Evolutionary conservation across 352 stramenopile species (phyloP).

Genomic region (Phytophthora vignae): DNA sequence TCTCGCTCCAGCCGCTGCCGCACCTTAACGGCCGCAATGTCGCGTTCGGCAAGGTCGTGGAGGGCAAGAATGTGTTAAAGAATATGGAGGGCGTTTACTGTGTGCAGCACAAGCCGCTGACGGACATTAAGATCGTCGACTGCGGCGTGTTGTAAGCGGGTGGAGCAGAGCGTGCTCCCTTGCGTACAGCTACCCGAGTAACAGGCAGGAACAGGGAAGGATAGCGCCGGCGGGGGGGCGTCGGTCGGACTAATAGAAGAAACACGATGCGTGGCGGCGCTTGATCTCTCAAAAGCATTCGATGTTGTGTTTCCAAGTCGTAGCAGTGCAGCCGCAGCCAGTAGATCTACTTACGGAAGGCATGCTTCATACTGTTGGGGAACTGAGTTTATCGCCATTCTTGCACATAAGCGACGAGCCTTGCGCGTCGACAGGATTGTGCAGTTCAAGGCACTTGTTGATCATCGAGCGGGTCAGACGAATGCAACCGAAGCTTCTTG

Average conservation of each 20-base stretch:
- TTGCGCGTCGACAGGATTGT: no score
- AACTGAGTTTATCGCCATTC: no score
- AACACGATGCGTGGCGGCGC: conserved; percentile 32
- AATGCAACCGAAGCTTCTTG: no score
- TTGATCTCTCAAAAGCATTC: conserved; percentile 29
- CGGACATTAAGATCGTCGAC: conserved; percentile 80
- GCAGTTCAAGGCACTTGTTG: no score
- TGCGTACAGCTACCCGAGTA: conserved; percentile 18
- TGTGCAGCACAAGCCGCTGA: conserved; percentile 86
- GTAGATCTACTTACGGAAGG: not conserved
- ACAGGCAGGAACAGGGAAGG: conserved; percentile 27
- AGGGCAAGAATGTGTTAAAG: conserved; percentile 85
- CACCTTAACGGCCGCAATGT: conserved; percentile 91
- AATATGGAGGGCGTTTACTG: conserved; percentile 85
- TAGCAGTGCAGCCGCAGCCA: no score
- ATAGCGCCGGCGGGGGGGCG: conserved; percentile 13
- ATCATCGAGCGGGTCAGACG: no score
- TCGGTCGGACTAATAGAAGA: conserved; percentile 49
- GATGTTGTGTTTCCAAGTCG: not conserved
- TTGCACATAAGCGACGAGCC: no score
- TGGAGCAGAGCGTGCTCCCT: conserved; percentile 9
- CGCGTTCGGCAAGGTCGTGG: conserved; percentile 88
- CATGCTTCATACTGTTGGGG: no score
- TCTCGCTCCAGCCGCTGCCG: conserved; percentile 89
- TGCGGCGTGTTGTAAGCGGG: conserved; percentile 77